A percentile compares a stretch with the other conserved stretches of the same genome.
These are phyloP conservation scores for Sphagnum fallax DNA, from an alignment of 228 moss, liverwort and hornwort genomes.

Conservation along the genomic window DNA sequence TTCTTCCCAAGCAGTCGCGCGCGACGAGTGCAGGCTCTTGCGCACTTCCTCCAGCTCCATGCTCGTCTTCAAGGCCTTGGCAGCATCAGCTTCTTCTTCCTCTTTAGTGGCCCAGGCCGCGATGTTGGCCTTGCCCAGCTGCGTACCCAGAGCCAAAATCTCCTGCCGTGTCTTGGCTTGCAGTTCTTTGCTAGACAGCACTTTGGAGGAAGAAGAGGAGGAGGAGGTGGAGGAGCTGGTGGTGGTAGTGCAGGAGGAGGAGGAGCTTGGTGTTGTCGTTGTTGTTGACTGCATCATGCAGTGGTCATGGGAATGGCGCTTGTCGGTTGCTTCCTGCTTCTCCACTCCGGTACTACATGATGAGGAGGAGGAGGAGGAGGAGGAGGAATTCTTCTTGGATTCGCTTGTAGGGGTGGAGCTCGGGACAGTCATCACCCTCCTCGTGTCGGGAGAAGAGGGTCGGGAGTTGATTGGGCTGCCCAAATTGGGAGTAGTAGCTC, in stretches of 20 bases:
- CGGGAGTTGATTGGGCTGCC: conserved; percentile 76
- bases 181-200: conserved; percentile 62
- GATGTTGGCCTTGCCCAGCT: conserved; percentile 83
- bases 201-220: neutral
- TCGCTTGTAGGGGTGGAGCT: conserved; percentile 50
- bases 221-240: no score
- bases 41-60: conserved; percentile 85
- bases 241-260: no score
- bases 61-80: conserved; percentile 62
- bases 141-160: conserved; percentile 83
- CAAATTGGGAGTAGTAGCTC: conserved; percentile 71
- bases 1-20: conserved; percentile 88
- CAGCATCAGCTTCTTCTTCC: conserved; percentile 87
- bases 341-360: no score
- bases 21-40: conserved; percentile 60
- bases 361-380: no score
- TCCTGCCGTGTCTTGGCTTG: conserved; percentile 82
- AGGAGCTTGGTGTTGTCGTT: no score
- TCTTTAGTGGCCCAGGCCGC: conserved; percentile 94
- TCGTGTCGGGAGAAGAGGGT: conserved; percentile 61
- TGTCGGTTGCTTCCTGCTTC: no score
- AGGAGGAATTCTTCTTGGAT: neutral
- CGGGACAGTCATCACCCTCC: neutral
- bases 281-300: neutral
- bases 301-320: no score